phyloP scores from a whole-genome alignment of 108 stramenopile genomes.

The Skeletonema potamos region DNA sequence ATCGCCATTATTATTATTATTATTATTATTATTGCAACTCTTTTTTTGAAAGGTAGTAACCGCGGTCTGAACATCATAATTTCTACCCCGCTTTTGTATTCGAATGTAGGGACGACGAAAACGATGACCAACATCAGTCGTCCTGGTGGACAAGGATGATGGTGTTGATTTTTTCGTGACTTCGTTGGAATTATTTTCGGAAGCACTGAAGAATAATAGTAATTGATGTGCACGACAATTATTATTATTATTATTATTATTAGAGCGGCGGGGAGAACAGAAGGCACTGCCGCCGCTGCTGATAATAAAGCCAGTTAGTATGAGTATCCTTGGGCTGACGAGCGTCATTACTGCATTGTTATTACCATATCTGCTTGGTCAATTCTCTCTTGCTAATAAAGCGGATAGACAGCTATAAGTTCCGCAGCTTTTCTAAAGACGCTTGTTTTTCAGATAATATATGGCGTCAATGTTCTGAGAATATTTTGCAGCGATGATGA shows the following conservation, averaged over 20 bases:
- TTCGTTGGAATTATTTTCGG: background rate
- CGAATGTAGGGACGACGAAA: conserved; percentile 42
- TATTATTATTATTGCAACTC: background rate
- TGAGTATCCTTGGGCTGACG: background rate
- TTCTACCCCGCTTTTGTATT: conserved; percentile 35
- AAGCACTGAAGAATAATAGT: background rate
- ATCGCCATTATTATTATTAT: no score
- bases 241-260: no score
- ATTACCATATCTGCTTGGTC: background rate
- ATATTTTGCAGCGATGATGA: no score
- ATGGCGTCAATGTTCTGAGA: no score
- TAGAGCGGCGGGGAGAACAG: background rate
- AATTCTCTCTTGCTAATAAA: no score
- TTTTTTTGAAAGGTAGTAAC: conserved; percentile 59
- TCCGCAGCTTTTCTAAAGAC: no score
- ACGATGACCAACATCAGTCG: no score
- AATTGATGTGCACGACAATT: background rate
- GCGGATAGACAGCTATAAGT: no score
- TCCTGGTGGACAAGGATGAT: background rate
- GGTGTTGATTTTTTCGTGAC: background rate
- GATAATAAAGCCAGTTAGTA: background rate
- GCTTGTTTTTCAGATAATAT: no score
- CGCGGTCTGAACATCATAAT: conserved; percentile 65
- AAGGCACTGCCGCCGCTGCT: background rate
- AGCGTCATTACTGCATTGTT: background rate